A percentile compares a stretch with the other conserved stretches of the same genome.
phyloP scores from a whole-genome alignment of 1,139 yeast genomes.

The Kurtzmaniella quercitrusa region DNA sequence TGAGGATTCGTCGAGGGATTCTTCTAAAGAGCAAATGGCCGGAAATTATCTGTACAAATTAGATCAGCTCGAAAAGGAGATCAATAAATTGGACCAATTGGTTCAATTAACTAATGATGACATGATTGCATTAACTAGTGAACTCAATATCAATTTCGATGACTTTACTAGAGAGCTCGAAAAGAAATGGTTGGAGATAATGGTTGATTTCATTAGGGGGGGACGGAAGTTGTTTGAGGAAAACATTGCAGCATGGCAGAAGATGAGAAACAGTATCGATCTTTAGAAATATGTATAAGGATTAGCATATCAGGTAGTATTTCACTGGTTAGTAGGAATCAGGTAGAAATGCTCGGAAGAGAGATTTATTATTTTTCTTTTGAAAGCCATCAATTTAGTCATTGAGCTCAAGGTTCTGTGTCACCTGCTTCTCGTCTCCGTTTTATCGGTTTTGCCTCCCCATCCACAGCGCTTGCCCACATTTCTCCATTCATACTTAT shows the following conservation, averaged over 20 bases:
- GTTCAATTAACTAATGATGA: conserved; percentile 35
- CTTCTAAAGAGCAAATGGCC: background rate
- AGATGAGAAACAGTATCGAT: conserved; percentile 21
- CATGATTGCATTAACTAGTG: conserved; percentile 30
- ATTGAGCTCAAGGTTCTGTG: no score
- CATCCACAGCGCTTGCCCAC: no score
- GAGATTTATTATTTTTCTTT: no score
- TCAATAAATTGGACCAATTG: conserved; percentile 39
- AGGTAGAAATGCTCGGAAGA: no score
- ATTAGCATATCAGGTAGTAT: background rate
- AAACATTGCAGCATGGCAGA: conserved; percentile 36
- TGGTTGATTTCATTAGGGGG: conserved; percentile 34
- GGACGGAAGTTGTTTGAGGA: conserved; percentile 37
- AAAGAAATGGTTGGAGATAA: conserved; percentile 36
- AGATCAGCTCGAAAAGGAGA: conserved; percentile 37
- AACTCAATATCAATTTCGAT: conserved; percentile 26
- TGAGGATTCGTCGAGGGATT: no score
- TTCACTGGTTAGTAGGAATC: background rate
- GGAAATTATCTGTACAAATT: conserved; percentile 17
- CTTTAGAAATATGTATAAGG: background rate
- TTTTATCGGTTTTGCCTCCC: no score
- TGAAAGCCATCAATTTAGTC: no score
- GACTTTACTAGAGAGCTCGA: conserved; percentile 33
- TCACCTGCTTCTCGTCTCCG: no score
- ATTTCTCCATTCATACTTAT: no score